These are phyloP conservation scores for Suillus decipiens DNA, from an alignment of 768 basidiomycete species.

Conservation along the genomic window DNA sequence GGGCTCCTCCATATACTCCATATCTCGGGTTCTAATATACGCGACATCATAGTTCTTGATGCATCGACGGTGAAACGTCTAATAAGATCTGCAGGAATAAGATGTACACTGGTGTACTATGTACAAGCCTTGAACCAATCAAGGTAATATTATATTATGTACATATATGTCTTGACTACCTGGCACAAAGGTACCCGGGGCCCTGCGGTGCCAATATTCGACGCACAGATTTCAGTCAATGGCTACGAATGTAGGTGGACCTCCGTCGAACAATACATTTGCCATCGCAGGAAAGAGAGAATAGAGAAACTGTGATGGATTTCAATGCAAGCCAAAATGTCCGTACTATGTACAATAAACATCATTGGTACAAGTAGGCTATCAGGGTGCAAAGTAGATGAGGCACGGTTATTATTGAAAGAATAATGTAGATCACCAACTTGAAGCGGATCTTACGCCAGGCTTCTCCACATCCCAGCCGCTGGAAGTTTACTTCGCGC, in stretches of 20 bases:
- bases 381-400: constrained; percentile 35
- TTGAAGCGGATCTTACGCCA: constrained; percentile 44
- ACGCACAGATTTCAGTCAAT: background rate
- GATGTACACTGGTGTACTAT: too few species aligned
- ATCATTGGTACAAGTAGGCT: constrained; percentile 28
- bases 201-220: background rate
- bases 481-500: constrained; percentile 67
- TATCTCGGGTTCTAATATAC: constrained; percentile 53
- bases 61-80: background rate
- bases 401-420: constrained; percentile 33
- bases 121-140: too few species aligned
- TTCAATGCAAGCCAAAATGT: constrained; percentile 32
- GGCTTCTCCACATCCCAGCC: constrained; percentile 81
- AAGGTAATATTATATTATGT: too few species aligned
- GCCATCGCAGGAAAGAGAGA: background rate
- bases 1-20: constrained; percentile 52
- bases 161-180: constrained; percentile 29
- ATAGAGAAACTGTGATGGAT: constrained; percentile 10
- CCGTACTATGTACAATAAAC: constrained; percentile 11
- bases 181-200: constrained; percentile 37
- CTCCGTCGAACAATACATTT: background rate
- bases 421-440: constrained; percentile 29
- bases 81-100: constrained; percentile 63
- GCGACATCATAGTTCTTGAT: constrained; percentile 40
- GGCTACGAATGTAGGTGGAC: background rate